These are phyloP conservation scores for Candida ponderosae DNA, from an alignment of 805 yeast genomes.

Conservation along the genomic window DNA sequence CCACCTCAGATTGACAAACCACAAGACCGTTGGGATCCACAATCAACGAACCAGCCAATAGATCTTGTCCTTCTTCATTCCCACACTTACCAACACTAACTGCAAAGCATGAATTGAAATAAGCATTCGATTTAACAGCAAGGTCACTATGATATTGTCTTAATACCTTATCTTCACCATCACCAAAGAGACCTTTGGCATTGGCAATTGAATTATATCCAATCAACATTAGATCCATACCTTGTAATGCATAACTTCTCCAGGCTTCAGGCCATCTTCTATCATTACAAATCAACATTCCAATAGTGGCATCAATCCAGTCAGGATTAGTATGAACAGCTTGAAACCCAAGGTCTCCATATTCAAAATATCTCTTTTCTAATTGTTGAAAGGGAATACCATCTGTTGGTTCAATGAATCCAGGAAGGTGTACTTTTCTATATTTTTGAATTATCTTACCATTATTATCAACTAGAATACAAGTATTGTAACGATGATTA, in stretches of 20 bases:
- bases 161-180: conserved; percentile 22
- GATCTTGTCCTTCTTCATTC: conserved; percentile 27
- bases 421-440: conserved; percentile 31
- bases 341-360: conserved; percentile 29
- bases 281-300: conserved; percentile 32
- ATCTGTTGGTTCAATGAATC: conserved; percentile 26
- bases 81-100: conserved; percentile 30
- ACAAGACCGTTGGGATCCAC: conserved; percentile 29
- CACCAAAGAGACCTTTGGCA: conserved; percentile 25
- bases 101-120: conserved; percentile 26
- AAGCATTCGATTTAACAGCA: conserved; percentile 25
- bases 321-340: conserved; percentile 26
- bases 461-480: conserved; percentile 23
- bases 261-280: conserved; percentile 37
- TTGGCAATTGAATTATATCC: conserved; percentile 30
- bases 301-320: conserved; percentile 28
- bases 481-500: conserved; percentile 27
- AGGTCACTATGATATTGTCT: conserved; percentile 27
- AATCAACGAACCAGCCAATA: conserved; percentile 27
- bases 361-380: conserved; percentile 30
- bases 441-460: conserved; percentile 25
- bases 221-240: conserved; percentile 28
- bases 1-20: conserved; percentile 25
- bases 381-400: conserved; percentile 27
- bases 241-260: conserved; percentile 31